Evolutionary conservation across 352 stramenopile species (phyloP).

Genomic region (Thalassiosira hispida): DNA sequence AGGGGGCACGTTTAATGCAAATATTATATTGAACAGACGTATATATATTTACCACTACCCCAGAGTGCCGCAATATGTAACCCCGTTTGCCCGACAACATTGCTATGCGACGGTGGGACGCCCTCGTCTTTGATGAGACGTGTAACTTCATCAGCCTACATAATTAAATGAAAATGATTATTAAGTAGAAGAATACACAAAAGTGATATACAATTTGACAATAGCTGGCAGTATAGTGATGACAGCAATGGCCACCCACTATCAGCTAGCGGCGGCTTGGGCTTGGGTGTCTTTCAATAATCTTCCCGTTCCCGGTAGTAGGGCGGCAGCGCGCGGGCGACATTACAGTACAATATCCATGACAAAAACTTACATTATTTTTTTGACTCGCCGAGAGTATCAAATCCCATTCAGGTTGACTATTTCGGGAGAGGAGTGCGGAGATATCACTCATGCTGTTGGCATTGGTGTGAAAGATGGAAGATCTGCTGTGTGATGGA

Average conservation of each 20-base stretch:
- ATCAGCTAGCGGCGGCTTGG: too few relatives aligned
- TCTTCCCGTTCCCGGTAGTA: too few relatives aligned
- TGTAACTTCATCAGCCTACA: constrained; percentile 39
- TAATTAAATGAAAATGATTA: not conserved
- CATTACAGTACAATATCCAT: not conserved
- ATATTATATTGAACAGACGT: too few relatives aligned
- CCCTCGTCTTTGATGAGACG: constrained; percentile 56
- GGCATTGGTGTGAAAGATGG: too few relatives aligned
- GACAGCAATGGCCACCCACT: too few relatives aligned
- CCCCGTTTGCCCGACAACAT: constrained; percentile 72
- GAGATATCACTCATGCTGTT: too few relatives aligned
- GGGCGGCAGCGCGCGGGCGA: not conserved
- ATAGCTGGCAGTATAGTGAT: constrained; percentile 9
- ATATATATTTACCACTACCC: constrained; percentile 65
- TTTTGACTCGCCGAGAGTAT: constrained; percentile 77
- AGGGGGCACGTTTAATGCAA: too few relatives aligned
- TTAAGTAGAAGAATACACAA: not conserved
- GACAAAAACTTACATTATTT: constrained; percentile 53
- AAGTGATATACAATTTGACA: not conserved
- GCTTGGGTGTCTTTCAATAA: too few relatives aligned
- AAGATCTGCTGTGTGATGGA: too few relatives aligned
- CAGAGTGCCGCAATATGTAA: constrained; percentile 79
- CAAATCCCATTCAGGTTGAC: constrained; percentile 58
- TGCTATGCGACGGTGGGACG: constrained; percentile 62
- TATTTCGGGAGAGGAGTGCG: too few relatives aligned